Base-by-base conservation (phyloP, 2,329 filamentous ascomycete genomes). In the Helicocarpus griseus region DNA sequence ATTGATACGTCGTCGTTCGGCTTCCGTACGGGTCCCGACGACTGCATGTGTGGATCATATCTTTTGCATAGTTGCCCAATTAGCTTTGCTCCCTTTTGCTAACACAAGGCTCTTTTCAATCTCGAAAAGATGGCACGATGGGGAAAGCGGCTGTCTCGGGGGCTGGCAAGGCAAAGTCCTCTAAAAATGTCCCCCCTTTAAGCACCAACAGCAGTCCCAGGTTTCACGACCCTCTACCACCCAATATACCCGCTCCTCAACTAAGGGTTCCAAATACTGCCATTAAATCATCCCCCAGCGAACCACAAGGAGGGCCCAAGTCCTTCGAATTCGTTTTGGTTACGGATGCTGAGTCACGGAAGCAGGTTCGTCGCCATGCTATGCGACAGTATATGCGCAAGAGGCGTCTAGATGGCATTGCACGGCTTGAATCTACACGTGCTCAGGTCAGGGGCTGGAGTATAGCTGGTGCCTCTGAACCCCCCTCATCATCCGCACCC, bases 351-450 rank as follows among this genome's bases (percentile, higher is more conserved):
- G 63, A 61, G 52, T 65, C 63, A 22, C 58, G 63, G 36, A 63
- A 60, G 17, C 63, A 65, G 54, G 63, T 65, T 35, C 63, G 63
- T 21, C 63, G 63, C 28, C 63, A 65, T 65, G 63, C 63, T n/a
- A 65, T 65, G 63, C 63, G 63, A 38, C 63, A 65, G 53, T 65
- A 65, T 53, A 64, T 65, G 59, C 63, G 63, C 41, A 59, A 65
- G 52, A 59, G 63, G 29, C 63, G 63, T 21, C 55, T 63, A 38
- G 63, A 65, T 48, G 61, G 63, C 46, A 65, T 65, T 50, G 62
- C 63, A 48, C 59, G 63, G 21, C 50, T 65, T 8, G 63, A 62
- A 36, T 59, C 62, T n/a, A 57, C 61, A 45, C 61, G 63, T 44
- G 55, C 58, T 19, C 58, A 60, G 43, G 54, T 60, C 35, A 51